These are phyloP conservation scores for Chalciporus sp. DNA, from an alignment of 1,284 basidiomycete genomes.

Conservation along the genomic window DNA sequence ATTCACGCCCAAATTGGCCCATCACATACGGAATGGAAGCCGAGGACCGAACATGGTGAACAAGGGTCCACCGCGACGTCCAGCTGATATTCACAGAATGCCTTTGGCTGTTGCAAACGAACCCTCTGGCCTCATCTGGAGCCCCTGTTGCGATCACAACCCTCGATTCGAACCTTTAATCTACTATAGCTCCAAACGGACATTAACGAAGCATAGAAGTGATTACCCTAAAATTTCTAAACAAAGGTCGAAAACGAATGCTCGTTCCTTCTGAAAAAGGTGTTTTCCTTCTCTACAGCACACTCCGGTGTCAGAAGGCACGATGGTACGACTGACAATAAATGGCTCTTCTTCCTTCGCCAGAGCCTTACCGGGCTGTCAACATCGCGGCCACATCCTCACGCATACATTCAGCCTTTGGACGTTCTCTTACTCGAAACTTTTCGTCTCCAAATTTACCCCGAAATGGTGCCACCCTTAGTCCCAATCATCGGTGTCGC, in stretches of 20 bases:
- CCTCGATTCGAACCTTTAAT: not conserved
- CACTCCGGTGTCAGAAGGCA: not conserved
- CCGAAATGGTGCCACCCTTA: too few species aligned
- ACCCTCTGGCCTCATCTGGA: not conserved
- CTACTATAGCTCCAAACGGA: not conserved
- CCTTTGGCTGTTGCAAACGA: not conserved
- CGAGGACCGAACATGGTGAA: not conserved
- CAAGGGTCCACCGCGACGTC: too few species aligned
- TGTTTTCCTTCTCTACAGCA: not conserved
- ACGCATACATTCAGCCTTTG: not conserved
- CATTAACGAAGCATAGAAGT: not conserved
- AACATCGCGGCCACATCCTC: not conserved
- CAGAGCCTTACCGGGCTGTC: not conserved
- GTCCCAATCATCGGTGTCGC: not conserved
- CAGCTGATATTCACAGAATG: not conserved
- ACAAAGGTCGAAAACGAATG: not conserved
- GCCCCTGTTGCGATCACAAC: not conserved
- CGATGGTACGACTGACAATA: not conserved
- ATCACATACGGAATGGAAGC: not conserved
- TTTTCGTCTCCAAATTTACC: too few species aligned
- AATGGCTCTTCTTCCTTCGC: not conserved
- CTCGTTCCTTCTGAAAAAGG: not conserved
- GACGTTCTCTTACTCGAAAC: not conserved
- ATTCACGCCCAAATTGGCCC: not conserved
- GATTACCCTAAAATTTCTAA: not conserved